phyloP scores from a whole-genome alignment of 352 stramenopile genomes.

The Globisporangium yorkense region DNA sequence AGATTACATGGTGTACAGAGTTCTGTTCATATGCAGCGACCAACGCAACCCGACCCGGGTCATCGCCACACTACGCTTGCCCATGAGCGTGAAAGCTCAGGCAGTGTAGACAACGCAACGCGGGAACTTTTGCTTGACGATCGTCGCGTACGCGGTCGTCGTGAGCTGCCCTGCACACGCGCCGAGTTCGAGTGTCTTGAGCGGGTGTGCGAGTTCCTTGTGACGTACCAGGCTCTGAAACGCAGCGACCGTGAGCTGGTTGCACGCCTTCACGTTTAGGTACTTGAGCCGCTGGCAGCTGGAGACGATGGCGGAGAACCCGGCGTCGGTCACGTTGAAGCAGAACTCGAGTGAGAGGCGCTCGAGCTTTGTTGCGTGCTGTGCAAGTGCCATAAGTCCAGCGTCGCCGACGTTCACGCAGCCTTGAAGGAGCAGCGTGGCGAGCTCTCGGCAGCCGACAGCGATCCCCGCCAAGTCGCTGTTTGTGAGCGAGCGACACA shows the following conservation, averaged over 20 bases:
- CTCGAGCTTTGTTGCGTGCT: constrained; percentile 29
- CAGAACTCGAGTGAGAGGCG: constrained; percentile 86
- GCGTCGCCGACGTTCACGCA: constrained; percentile 67
- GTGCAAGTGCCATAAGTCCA: constrained; percentile 34
- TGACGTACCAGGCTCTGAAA: constrained; percentile 44
- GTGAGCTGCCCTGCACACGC: constrained; percentile 63
- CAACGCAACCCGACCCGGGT: no score
- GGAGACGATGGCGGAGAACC: constrained; percentile 39
- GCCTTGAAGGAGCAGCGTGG: constrained; percentile 46
- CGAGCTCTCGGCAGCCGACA: constrained; percentile 30
- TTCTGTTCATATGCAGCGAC: no score
- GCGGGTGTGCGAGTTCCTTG: constrained; percentile 16
- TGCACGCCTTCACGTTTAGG: constrained; percentile 86
- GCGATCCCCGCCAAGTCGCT: constrained; percentile 41
- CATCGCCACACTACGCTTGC: no score
- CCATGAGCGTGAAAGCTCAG: constrained; percentile 16
- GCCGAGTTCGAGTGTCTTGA: constrained; percentile 60
- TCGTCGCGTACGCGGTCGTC: constrained; percentile 44
- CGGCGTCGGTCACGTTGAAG: constrained; percentile 76
- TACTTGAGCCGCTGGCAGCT: constrained; percentile 51
- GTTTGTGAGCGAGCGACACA: constrained; percentile 70
- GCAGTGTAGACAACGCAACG: constrained; percentile 66
- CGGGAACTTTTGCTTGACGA: constrained; percentile 60
- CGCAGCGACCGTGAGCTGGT: constrained; percentile 58
- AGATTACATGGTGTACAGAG: no score